Base-by-base conservation (phyloP, 2,329 filamentous ascomycete species). In the Aphanocladium album region DNA sequence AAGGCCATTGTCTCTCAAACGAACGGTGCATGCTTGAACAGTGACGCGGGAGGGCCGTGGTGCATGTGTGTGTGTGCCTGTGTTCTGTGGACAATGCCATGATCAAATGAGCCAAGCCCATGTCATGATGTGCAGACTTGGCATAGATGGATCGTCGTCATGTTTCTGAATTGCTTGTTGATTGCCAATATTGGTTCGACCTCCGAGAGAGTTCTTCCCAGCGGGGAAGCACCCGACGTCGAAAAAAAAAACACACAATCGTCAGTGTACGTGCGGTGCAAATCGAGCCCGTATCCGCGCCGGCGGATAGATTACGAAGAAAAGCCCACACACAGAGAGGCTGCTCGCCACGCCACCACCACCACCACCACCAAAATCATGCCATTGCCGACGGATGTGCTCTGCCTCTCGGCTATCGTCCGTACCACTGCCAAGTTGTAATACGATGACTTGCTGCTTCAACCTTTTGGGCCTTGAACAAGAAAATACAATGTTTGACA, bases 381-480 rank as follows among this genome's bases (percentile, higher is more conserved):
- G 35, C 35, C 35, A 39, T 39, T 39, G 35, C 47, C 46, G 54
- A 23, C 54, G 54, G 54, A 9, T 57, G 16, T 5, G 30, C 30
- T 7, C 47, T 51, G 56, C 30, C 37, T n/a, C 30, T 58, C 56
- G 56, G 56, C 47, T 58, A 51, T 51, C 46, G 56, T 58, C 56
- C 56, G 56, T 58, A 41, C n/a, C 6, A 57, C 21, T 9, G 9
- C 30, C 9, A 5, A 5, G 30, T 9, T 30, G 30, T 30, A 30
- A 30, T 5, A 30, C 9, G 30, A 30, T 30, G 30, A 9, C 30
- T 41, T 39, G 19, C 19, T 9, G 49, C 50, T 39, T 39, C 21
- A 35, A 51, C 17, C 9, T 11, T n/a, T n/a, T n/a, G n/a, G n/a
- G n/a, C n/a, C n/a, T n/a, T n/a, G n/a, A n/a, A n/a, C n/a, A n/a